phyloP scores from a whole-genome alignment of 2,329 filamentous ascomycete genomes.

The Nannizzia gypsea region DNA sequence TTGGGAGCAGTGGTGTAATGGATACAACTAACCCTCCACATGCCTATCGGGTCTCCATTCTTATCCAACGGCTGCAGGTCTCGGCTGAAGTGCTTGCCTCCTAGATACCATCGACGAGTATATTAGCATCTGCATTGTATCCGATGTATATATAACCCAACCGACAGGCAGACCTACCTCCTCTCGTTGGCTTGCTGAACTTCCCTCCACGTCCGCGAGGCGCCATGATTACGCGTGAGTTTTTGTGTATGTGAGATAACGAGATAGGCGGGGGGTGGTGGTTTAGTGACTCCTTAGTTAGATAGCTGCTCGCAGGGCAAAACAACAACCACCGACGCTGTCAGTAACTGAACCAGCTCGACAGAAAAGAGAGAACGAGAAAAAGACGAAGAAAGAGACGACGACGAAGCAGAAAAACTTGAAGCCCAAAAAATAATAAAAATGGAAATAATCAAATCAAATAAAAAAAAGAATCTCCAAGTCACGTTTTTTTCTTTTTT shows the following conservation, averaged over 20 bases:
- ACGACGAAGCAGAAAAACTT: neutral
- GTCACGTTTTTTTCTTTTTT: neutral
- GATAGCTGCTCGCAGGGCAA: neutral
- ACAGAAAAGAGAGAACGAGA: neutral
- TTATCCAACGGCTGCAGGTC: slow-evolving; percentile 78
- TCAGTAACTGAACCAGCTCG: neutral
- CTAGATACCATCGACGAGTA: slow-evolving; percentile 35
- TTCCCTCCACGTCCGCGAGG: slow-evolving; percentile 74
- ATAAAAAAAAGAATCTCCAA: neutral
- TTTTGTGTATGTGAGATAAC: neutral
- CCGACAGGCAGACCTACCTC: slow-evolving; percentile 49
- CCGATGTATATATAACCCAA: neutral
- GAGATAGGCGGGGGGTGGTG: neutral
- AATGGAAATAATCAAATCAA: neutral
- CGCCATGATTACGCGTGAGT: slow-evolving; percentile 23
- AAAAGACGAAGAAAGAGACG: neutral
- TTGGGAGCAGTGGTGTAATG: neutral
- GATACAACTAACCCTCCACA: slow-evolving; percentile 57
- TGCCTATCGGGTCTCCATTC: slow-evolving; percentile 77
- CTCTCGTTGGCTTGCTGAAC: slow-evolving; percentile 84
- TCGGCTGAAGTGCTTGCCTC: slow-evolving; percentile 90
- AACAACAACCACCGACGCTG: neutral
- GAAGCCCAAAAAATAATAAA: neutral
- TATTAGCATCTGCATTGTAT: neutral
- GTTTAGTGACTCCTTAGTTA: no score